Percentiles rank a stretch among this genome's conserved stretches.
Evolutionary conservation across 225 moss, liverwort and hornwort species (phyloP).

Genomic region (Physcomitrellopsis africana): DNA sequence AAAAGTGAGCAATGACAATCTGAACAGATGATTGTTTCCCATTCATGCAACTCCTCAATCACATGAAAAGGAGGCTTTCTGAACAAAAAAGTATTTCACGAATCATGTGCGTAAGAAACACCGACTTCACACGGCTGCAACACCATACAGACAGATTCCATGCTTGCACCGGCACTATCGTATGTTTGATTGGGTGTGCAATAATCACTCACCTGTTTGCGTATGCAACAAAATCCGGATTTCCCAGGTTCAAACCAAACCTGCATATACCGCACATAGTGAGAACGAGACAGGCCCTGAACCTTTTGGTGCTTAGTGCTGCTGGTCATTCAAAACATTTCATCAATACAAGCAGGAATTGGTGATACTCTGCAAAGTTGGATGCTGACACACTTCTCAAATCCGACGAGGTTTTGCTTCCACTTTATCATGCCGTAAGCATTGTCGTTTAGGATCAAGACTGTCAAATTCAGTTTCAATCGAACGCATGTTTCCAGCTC

Average conservation of each 20-base stretch:
- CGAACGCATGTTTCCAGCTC: conserved; percentile 95
- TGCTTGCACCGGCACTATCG: neutral
- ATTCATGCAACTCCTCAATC: neutral
- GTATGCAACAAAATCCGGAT: conserved; percentile 93
- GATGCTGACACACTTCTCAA: conserved; percentile 50
- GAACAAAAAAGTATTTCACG: neutral
- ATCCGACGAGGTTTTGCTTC: conserved; percentile 79
- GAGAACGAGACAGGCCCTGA: neutral
- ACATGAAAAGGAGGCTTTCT: neutral
- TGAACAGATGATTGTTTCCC: conserved; percentile 5
- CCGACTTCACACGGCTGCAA: no score
- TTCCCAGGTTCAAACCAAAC: conserved; percentile 81
- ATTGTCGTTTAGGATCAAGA: conserved; percentile 88
- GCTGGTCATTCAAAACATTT: neutral
- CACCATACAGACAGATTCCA: neutral
- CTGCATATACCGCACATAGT: conserved; percentile 49
- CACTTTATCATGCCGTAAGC: conserved; percentile 97
- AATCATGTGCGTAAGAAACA: neutral
- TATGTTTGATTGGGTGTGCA: neutral
- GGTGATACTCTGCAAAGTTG: neutral
- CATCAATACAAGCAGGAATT: neutral
- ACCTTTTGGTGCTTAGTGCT: neutral
- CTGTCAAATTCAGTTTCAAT: conserved; percentile 74
- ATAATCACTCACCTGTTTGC: conserved; percentile 64
- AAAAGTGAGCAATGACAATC: conserved; percentile 5